Evolutionary conservation across 495 filamentous ascomycete genomes (phyloP).

Genomic region (Penicillium soppii): DNA sequence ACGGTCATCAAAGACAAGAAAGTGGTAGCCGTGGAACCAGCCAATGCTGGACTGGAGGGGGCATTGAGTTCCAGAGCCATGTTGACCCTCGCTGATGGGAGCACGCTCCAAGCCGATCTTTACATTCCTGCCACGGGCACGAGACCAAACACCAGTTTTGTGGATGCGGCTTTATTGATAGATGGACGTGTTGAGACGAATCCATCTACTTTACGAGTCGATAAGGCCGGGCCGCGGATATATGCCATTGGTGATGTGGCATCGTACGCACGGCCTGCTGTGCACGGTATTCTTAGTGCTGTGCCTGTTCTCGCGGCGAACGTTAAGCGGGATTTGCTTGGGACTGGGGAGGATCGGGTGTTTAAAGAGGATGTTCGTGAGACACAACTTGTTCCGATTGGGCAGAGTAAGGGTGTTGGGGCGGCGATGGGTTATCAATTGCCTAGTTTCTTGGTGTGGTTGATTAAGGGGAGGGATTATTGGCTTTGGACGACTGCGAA

Average conservation of each 20-base stretch:
- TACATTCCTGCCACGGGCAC: conserved; percentile 51
- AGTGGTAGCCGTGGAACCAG: conserved; percentile 21
- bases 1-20: conserved; percentile 38
- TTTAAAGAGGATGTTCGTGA: conserved; percentile 42
- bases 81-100: conserved; percentile 35
- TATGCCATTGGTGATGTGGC: conserved; percentile 49
- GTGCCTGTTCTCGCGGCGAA: conserved; percentile 45
- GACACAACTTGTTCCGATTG: conserved; percentile 57
- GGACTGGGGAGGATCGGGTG: conserved; percentile 14
- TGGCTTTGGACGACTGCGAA: conserved; percentile 49
- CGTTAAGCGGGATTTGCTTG: conserved; percentile 40
- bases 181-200: conserved; percentile 45
- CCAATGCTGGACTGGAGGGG: conserved; percentile 24
- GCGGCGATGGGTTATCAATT: conserved; percentile 51
- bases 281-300: conserved; percentile 37
- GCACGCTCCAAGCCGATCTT: conserved; percentile 40
- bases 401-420: conserved; percentile 53
- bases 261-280: conserved; percentile 28
- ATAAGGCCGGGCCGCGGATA: conserved; percentile 44
- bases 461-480: conserved; percentile 64
- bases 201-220: conserved; percentile 42
- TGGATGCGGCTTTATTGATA: conserved; percentile 32
- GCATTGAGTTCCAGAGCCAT: conserved; percentile 18
- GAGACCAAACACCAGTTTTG: conserved; percentile 43
- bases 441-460: conserved; percentile 56